phyloP scores from a whole-genome alignment of 2,329 filamentous ascomycete species.

The Penicillium sumatraense region DNA sequence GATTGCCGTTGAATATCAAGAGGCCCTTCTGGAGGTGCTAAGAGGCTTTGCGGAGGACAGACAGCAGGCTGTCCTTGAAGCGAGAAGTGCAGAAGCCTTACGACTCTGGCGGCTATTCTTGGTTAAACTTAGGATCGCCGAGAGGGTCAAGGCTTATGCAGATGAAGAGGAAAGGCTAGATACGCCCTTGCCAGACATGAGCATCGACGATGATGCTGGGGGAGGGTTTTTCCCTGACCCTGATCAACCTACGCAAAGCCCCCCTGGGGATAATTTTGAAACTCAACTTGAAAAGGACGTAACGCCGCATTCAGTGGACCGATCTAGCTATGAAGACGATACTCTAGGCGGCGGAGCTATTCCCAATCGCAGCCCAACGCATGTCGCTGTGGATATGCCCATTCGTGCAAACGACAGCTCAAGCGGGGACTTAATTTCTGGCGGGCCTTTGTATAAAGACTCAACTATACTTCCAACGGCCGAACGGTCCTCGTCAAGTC shows the following conservation, averaged over 20 bases:
- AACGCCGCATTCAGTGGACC: not conserved
- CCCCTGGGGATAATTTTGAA: not conserved
- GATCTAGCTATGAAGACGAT: not conserved
- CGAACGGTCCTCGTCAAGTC: not conserved
- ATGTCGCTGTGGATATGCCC: not conserved
- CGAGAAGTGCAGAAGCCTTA: conserved; percentile 55
- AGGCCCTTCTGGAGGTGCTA: conserved; percentile 73
- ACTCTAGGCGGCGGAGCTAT: conserved; percentile 28
- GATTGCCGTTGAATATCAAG: conserved; percentile 71
- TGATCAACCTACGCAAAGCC: conserved; percentile 17
- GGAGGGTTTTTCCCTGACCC: conserved; percentile 47
- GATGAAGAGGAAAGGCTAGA: conserved; percentile 40
- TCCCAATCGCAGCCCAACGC: conserved; percentile 9
- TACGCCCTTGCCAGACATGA: conserved; percentile 43
- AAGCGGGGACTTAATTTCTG: conserved; percentile 29
- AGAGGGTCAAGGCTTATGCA: conserved; percentile 68
- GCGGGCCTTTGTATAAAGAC: conserved; percentile 7
- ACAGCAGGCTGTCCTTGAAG: conserved; percentile 64
- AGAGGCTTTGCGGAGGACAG: conserved; percentile 69
- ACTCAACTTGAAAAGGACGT: not conserved
- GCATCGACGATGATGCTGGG: conserved; percentile 29
- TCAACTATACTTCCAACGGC: not conserved
- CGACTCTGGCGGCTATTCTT: conserved; percentile 64
- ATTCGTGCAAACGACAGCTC: conserved; percentile 2
- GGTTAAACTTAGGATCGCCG: conserved; percentile 68